Conservation (phyloP, 176 grass and related monocot species). For the Miscanthus lutarioriparius region DNA sequence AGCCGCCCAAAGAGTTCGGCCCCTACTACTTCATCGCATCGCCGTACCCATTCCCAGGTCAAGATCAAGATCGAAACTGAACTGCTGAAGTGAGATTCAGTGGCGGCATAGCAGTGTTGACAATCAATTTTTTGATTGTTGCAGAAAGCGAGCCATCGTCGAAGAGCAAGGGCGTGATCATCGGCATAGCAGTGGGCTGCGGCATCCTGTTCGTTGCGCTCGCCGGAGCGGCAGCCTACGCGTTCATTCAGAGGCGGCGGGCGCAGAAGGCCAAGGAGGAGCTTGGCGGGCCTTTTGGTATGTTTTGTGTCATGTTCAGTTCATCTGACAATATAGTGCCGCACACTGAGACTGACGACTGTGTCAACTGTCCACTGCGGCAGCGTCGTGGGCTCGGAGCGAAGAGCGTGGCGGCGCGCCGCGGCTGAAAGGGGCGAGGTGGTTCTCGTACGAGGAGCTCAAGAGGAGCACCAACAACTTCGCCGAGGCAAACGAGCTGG, state of each 20-base stretch:
- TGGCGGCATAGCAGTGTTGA: no score
- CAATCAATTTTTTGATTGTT: no score
- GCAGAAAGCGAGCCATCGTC: conserved; percentile 44
- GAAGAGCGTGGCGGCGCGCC: conserved; percentile 70
- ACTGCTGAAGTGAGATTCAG: no score
- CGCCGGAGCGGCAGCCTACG: conserved; percentile 57
- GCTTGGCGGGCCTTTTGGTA: conserved; percentile 85
- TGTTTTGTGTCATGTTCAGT: background rate
- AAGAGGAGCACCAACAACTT: conserved; percentile 79
- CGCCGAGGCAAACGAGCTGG: conserved; percentile 78
- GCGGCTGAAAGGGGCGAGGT: conserved; percentile 86
- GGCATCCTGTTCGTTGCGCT: conserved; percentile 69
- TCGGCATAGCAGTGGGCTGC: conserved; percentile 79
- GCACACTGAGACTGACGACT: background rate
- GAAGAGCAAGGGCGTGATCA: conserved; percentile 57
- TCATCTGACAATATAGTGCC: background rate
- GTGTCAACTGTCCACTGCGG: background rate
- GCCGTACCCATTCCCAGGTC: conserved; percentile 83
- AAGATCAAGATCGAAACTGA: background rate
- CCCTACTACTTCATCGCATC: conserved; percentile 78
- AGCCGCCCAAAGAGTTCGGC: conserved; percentile 73
- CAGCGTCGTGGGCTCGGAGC: conserved; percentile 71
- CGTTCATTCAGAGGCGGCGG: conserved; percentile 55
- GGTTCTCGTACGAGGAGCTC: conserved; percentile 88
- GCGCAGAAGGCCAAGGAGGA: conserved; percentile 73